Evolutionary conservation across 2,329 filamentous ascomycete genomes (phyloP), one percentile per base, ranked within the genome.

Genomic region (Diplodia corticola): DNA sequence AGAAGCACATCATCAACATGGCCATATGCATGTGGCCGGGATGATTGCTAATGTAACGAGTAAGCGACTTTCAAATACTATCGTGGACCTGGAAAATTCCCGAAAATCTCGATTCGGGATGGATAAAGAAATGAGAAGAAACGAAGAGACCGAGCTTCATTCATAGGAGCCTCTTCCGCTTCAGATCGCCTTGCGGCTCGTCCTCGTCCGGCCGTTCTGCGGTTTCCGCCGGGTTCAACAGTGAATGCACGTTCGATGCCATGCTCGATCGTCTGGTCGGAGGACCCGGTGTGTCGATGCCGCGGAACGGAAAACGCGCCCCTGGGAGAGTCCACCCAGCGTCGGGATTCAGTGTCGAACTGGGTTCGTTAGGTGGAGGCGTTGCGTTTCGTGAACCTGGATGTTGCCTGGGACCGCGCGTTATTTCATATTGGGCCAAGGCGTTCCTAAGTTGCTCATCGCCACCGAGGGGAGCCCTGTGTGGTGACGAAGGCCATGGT

Each of bases 391-490:
- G 79, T 46, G 84, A 83, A 50, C 78, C 75, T 44, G 81, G 79
- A 28, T 63, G 55, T 64, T 82, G 81, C 10, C 81, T 80, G 17
- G 83, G 81, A 4, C 81, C 84, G 63, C 84, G 84, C 51, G 80
- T 79, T 71, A 89, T 84, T 71, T 91, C 88, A 73, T 91, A 92
- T 54, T 85, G 84, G 86, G 90, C 72, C 81, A 89, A 68, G 85
- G 91, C 73, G 84, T 96, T 55, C 82, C 86, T 57, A 82, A 87
- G 51, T 80, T 97, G 28, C 96, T 96, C 88, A 71, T 90, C 87
- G 66, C 84, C 84, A 69, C 75, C 76, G 65, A 79, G 73, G 64
- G 77, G 76, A 20, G 74, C 70, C 35, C 77, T 81, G 72, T 85
- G 85, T 7, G 88, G 89, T 26, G 88, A 90, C 17, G 88, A 87